phyloP scores from a whole-genome alignment of 768 basidiomycete species.

The Strobilomyces dryophilus region DNA sequence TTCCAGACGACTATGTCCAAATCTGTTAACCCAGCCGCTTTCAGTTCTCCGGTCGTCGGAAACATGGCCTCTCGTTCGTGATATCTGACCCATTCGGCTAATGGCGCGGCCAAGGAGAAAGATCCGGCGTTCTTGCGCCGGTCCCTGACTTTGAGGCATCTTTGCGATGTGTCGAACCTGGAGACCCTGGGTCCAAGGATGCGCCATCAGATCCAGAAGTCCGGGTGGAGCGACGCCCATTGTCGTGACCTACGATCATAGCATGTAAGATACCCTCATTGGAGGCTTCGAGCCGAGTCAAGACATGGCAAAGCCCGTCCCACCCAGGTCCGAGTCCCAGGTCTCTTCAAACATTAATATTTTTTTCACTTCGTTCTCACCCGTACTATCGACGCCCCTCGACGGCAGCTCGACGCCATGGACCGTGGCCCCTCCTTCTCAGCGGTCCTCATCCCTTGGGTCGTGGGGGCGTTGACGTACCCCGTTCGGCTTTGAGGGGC shows the following conservation, averaged over 20 bases:
- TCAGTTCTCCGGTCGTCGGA: neutral
- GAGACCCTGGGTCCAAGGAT: neutral
- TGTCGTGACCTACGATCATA: too few species aligned
- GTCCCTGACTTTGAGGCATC: neutral
- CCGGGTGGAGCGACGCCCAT: too few species aligned
- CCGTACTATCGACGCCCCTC: neutral
- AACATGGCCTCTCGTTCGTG: neutral
- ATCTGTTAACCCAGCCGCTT: conserved; percentile 4
- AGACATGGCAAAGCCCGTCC: too few species aligned
- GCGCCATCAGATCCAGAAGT: too few species aligned
- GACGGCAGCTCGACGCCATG: neutral
- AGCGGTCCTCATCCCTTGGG: neutral
- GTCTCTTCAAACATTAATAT: too few species aligned
- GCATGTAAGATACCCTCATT: neutral
- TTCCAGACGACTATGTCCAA: conserved; percentile 5
- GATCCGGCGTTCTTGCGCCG: neutral
- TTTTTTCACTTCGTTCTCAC: neutral
- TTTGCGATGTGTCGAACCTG: neutral
- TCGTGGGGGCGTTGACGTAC: neutral
- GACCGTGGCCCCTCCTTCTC: neutral
- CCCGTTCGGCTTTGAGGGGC: too few species aligned
- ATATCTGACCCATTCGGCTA: conserved; percentile 1
- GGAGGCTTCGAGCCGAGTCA: too few species aligned
- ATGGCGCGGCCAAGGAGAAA: neutral
- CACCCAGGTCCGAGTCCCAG: too few species aligned